Conservation (phyloP, 108 stramenopile genomes). For the Nitzschia sp. region DNA sequence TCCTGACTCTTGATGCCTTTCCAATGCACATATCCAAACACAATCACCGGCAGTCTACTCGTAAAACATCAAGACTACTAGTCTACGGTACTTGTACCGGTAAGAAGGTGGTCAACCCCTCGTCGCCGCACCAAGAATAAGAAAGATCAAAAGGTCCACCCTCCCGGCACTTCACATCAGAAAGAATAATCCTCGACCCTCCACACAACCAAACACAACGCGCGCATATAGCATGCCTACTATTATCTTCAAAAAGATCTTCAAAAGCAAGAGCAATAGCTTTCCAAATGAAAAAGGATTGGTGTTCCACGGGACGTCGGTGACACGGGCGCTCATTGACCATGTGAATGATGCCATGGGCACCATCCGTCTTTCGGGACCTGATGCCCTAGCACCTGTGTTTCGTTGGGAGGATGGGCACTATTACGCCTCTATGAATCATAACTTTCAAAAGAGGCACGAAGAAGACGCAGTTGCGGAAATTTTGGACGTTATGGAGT, state of each 20-base stretch:
- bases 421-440: slow-evolving; percentile 31
- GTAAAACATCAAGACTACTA: no score
- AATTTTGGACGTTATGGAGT: slow-evolving; percentile 42
- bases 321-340: slow-evolving; percentile 11
- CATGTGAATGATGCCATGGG: slow-evolving; percentile 21
- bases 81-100: no score
- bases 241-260: slow-evolving; percentile 37
- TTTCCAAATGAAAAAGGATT: background rate
- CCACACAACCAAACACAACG: no score
- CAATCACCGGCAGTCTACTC: no score
- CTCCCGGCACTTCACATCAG: no score
- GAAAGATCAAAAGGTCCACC: no score
- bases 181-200: no score
- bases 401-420: slow-evolving; percentile 16
- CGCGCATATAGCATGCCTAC: slow-evolving; percentile 11
- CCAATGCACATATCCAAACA: no score
- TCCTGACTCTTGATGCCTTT: no score
- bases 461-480: slow-evolving; percentile 35
- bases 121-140: no score
- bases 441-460: slow-evolving; percentile 39
- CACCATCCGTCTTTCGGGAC: background rate
- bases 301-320: slow-evolving; percentile 26
- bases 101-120: no score
- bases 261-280: slow-evolving; percentile 25
- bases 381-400: background rate